phyloP scores from a whole-genome alignment of 1,284 basidiomycete genomes.

The Sanghuangporus sanghuang region DNA sequence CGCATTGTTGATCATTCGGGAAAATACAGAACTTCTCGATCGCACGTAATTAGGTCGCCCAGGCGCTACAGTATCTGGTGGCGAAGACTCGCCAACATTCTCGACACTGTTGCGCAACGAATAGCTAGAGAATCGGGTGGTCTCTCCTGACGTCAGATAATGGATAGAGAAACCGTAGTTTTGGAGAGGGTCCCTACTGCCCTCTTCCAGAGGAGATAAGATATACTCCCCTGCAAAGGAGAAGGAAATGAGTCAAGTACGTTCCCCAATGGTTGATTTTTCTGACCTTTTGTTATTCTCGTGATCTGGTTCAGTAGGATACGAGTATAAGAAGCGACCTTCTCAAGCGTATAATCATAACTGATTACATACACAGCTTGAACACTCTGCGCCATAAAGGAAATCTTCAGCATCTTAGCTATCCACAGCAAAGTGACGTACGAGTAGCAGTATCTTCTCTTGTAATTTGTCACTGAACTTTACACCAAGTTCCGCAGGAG shows the following conservation, averaged over 20 bases:
- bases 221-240: constrained; percentile 75
- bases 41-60: neutral
- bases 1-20: constrained; percentile 31
- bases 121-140: constrained; percentile 75
- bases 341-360: constrained; percentile 89
- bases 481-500: constrained; percentile 72
- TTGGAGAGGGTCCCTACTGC: constrained; percentile 78
- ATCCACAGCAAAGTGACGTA: constrained; percentile 34
- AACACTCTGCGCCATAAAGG: constrained; percentile 38
- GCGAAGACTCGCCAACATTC: constrained; percentile 20
- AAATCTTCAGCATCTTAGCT: constrained; percentile 10
- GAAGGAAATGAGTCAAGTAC: neutral
- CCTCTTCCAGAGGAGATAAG: constrained; percentile 84
- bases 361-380: constrained; percentile 68
- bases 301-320: constrained; percentile 82
- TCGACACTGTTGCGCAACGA: constrained; percentile 66
- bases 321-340: constrained; percentile 85
- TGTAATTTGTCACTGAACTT: constrained; percentile 78
- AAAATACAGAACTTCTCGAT: constrained; percentile 19
- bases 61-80: constrained; percentile 13
- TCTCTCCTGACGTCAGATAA: constrained; percentile 65
- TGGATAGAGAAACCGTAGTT: constrained; percentile 82
- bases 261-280: neutral
- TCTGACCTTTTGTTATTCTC: constrained; percentile 75
- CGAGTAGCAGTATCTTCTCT: constrained; percentile 89